Conservation (phyloP, 495 filamentous ascomycete genomes). For the Penicillium waksmanii region DNA sequence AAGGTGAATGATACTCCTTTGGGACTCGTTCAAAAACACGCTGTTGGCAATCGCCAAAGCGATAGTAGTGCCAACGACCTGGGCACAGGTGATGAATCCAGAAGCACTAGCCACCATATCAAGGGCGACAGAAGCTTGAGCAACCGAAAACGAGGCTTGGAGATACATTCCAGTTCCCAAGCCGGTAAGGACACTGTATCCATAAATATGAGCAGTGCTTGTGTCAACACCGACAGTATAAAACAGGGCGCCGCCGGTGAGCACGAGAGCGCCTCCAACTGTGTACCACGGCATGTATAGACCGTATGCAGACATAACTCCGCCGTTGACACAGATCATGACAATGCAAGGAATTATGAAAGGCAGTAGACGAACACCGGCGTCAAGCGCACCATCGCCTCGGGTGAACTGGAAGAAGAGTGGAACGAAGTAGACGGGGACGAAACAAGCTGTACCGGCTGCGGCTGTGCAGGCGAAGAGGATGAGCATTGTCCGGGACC, state of each 20-base stretch:
- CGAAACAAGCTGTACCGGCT: too few relatives aligned
- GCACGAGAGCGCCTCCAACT: conserved; percentile 2
- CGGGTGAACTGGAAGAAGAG: too few relatives aligned
- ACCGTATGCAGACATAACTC: conserved; percentile 31
- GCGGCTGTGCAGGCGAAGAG: too few relatives aligned
- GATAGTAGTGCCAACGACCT: conserved; percentile 9
- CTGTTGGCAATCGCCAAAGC: conserved; percentile 10
- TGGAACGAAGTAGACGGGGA: too few relatives aligned
- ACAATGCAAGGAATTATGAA: too few relatives aligned
- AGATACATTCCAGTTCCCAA: conserved; percentile 36
- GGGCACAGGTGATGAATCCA: conserved; percentile 4
- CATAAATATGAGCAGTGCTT: conserved; percentile 53
- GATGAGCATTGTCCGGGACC: too few relatives aligned
- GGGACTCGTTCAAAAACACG: not conserved
- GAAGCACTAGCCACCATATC: not conserved
- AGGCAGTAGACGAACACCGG: too few relatives aligned
- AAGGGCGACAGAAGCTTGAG: not conserved
- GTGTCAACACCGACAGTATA: not conserved
- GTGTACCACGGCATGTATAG: conserved; percentile 32
- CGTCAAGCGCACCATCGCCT: too few relatives aligned
- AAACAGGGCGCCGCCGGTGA: too few relatives aligned
- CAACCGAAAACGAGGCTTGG: conserved; percentile 6
- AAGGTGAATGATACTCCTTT: too few relatives aligned
- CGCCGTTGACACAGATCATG: conserved; percentile 2
- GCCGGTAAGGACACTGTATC: conserved; percentile 54